phyloP scores from a whole-genome alignment of 768 basidiomycete species.

The Macrolepiota albuminosa region DNA sequence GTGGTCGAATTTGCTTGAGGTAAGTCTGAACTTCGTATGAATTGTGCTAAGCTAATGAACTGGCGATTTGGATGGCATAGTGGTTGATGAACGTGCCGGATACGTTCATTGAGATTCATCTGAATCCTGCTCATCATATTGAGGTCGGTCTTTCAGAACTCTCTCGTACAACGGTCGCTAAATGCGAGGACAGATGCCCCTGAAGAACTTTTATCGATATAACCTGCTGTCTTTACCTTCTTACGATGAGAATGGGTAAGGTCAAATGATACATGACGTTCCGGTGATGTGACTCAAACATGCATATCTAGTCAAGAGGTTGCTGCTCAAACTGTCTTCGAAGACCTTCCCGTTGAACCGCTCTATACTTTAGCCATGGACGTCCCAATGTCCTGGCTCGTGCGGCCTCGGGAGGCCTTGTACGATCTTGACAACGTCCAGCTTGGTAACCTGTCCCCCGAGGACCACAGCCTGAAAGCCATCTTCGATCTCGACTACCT shows the following conservation, averaged over 20 bases:
- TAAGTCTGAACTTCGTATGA: conserved; percentile 23
- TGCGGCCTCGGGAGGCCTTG: conserved; percentile 79
- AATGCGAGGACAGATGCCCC: conserved; percentile 55
- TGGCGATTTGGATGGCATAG: conserved; percentile 24
- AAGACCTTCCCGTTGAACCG: conserved; percentile 72
- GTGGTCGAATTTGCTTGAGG: conserved; percentile 78
- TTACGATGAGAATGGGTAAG: conserved; percentile 73
- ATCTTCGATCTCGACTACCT: conserved; percentile 88
- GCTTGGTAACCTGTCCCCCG: conserved; percentile 56
- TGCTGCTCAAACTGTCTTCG: conserved; percentile 57
- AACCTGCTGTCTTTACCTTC: conserved; percentile 49
- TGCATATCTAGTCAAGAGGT: conserved; percentile 47
- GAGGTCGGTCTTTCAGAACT: conserved; percentile 49
- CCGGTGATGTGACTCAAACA: background rate
- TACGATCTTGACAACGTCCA: conserved; percentile 98
- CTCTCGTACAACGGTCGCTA: background rate
- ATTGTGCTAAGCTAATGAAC: background rate
- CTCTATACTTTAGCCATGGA: conserved; percentile 96
- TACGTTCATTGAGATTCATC: conserved; percentile 67
- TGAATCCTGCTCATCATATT: conserved; percentile 62
- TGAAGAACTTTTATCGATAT: conserved; percentile 92
- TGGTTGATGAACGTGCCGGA: conserved; percentile 64
- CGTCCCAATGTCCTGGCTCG: conserved; percentile 88
- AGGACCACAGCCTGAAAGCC: conserved; percentile 66
- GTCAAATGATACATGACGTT: background rate